Percentiles rank a stretch among this genome's conserved stretches.
Conservation (phyloP, 2,329 filamentous ascomycete genomes). For the Botrytis elliptica region DNA sequence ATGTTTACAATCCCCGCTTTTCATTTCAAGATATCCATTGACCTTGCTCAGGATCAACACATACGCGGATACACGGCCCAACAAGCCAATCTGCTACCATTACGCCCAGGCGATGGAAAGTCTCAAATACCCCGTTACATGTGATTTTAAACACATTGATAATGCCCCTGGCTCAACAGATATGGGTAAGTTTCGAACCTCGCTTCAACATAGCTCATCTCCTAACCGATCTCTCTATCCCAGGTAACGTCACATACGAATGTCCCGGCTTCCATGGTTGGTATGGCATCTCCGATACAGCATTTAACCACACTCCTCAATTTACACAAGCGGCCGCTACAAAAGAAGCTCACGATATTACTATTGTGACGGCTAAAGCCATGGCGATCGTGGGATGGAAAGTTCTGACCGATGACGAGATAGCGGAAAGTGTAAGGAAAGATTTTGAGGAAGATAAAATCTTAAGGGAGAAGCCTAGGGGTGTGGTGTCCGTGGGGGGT, state of each 20-base stretch:
- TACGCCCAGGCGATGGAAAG: slow-evolving; percentile 27
- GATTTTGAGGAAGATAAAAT: slow-evolving; percentile 40
- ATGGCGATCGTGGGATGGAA: slow-evolving; percentile 49
- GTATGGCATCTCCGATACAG: slow-evolving; percentile 50
- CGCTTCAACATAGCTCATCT: slow-evolving; percentile 24
- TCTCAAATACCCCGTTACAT: slow-evolving; percentile 22
- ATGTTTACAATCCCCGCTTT: not conserved
- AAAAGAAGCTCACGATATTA: slow-evolving; percentile 28
- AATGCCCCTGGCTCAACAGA: slow-evolving; percentile 29
- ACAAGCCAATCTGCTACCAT: slow-evolving; percentile 26
- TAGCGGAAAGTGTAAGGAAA: slow-evolving; percentile 46
- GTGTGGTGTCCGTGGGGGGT: not conserved
- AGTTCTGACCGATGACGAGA: slow-evolving; percentile 44
- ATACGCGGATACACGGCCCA: slow-evolving; percentile 31
- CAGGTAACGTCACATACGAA: slow-evolving; percentile 55
- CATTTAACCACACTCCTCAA: slow-evolving; percentile 52
- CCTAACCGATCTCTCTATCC: slow-evolving; percentile 52
- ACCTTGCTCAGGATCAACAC: slow-evolving; percentile 24
- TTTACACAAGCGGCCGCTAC: slow-evolving; percentile 42
- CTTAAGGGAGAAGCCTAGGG: not conserved
- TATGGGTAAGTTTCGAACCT: slow-evolving; percentile 33
- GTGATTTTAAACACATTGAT: slow-evolving; percentile 22
- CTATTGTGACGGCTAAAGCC: slow-evolving; percentile 32
- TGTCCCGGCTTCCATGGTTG: slow-evolving; percentile 55
- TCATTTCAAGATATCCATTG: not conserved